Evolutionary conservation across 305 asterid species (phyloP).

Genomic region (Fraxinus baroniana): DNA sequence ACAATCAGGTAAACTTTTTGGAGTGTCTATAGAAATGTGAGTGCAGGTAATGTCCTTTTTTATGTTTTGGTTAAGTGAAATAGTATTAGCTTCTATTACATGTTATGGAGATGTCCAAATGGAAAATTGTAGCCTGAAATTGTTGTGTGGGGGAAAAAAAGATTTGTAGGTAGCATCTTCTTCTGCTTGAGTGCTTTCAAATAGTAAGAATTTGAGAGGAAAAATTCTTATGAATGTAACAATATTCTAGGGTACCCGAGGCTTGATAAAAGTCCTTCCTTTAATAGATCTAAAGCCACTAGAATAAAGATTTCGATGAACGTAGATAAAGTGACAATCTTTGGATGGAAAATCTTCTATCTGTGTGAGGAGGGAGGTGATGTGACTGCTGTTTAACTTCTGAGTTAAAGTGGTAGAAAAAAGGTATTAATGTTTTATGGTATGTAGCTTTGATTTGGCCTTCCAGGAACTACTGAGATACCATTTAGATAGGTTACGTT

Average conservation of each 20-base stretch:
- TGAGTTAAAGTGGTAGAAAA: background rate
- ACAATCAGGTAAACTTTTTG: conserved; percentile 58
- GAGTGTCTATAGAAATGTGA: background rate
- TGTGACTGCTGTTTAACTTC: background rate
- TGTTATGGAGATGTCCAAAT: background rate
- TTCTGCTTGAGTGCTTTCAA: background rate
- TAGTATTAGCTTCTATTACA: conserved; percentile 8
- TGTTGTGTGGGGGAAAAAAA: background rate
- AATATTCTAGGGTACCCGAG: background rate
- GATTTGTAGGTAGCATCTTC: background rate
- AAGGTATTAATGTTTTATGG: background rate
- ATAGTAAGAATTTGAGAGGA: background rate
- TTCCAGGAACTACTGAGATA: background rate
- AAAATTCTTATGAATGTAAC: background rate
- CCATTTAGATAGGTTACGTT: background rate
- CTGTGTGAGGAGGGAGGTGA: background rate
- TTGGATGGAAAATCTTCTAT: background rate
- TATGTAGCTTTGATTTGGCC: background rate
- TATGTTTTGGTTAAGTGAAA: background rate
- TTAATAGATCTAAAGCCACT: background rate
- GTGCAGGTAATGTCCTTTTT: background rate
- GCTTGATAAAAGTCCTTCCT: background rate
- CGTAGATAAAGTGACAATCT: background rate
- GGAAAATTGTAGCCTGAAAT: background rate
- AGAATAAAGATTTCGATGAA: background rate